Evolutionary conservation across 2,329 filamentous ascomycete genomes (phyloP).

Genomic region (Phyllosticta citrichinensis): DNA sequence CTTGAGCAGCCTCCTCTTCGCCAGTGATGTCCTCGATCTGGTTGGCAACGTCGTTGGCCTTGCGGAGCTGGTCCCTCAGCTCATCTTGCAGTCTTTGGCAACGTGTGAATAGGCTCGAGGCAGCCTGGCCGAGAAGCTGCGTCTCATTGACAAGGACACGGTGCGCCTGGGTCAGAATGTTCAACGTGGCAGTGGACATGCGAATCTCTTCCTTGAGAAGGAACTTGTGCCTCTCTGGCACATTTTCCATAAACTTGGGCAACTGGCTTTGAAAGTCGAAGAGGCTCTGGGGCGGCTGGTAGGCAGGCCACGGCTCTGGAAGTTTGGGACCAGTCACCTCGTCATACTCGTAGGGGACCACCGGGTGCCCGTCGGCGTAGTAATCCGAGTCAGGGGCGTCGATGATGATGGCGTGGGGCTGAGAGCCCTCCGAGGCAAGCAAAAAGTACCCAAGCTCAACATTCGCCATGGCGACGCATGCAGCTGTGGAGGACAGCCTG

Average conservation of each 20-base stretch:
- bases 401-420: conserved; percentile 41
- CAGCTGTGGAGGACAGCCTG: conserved; percentile 19
- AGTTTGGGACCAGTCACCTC: conserved; percentile 22
- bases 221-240: conserved; percentile 51
- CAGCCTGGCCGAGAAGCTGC: conserved; percentile 55
- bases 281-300: conserved; percentile 48
- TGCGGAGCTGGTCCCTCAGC: conserved; percentile 55
- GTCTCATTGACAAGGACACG: conserved; percentile 62
- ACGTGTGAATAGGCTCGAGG: conserved; percentile 61
- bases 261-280: conserved; percentile 51
- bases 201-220: conserved; percentile 57
- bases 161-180: conserved; percentile 63
- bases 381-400: conserved; percentile 33
- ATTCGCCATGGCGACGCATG: conserved; percentile 45
- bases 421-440: conserved; percentile 38
- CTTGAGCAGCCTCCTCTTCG: conserved; percentile 38
- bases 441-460: conserved; percentile 49
- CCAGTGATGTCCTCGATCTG: conserved; percentile 58
- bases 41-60: conserved; percentile 54
- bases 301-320: conserved; percentile 52
- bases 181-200: conserved; percentile 59
- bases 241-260: conserved; percentile 46
- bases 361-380: conserved; percentile 21
- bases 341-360: conserved; percentile 42
- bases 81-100: conserved; percentile 60